phyloP scores from a whole-genome alignment of 768 basidiomycete species.

The Amanita thiersii region DNA sequence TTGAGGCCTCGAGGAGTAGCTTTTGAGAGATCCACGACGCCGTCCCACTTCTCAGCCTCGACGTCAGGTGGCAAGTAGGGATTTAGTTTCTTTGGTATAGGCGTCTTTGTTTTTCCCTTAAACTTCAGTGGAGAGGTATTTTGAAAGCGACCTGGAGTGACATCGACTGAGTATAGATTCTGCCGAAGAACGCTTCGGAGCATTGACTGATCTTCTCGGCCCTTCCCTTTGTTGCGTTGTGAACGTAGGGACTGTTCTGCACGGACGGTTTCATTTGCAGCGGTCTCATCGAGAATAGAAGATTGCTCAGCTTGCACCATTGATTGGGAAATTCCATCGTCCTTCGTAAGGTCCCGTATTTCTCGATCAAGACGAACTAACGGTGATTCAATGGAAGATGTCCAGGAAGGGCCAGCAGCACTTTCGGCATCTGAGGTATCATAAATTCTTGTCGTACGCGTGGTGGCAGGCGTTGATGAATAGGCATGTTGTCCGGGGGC shows the following conservation, averaged over 20 bases:
- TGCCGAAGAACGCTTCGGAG: slow-evolving; percentile 45
- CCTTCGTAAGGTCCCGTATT: slow-evolving; percentile 44
- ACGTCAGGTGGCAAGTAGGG: slow-evolving; percentile 51
- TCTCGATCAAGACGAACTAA: slow-evolving; percentile 59
- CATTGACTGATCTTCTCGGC: slow-evolving; percentile 33
- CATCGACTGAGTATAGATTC: slow-evolving; percentile 36
- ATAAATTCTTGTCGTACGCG: slow-evolving; percentile 25
- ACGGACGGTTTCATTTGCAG: slow-evolving; percentile 6
- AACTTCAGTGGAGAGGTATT: slow-evolving; percentile 44
- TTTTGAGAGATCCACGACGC: slow-evolving; percentile 64
- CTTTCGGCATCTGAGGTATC: slow-evolving; percentile 29
- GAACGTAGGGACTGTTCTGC: slow-evolving; percentile 10
- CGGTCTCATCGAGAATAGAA: slow-evolving; percentile 10
- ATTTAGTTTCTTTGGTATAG: slow-evolving; percentile 44
- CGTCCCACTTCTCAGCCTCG: slow-evolving; percentile 54
- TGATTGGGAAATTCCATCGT: slow-evolving; percentile 23
- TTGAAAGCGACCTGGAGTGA: slow-evolving; percentile 24
- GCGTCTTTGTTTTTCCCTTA: slow-evolving; percentile 47
- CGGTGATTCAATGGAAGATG: slow-evolving; percentile 67
- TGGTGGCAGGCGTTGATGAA: slow-evolving; percentile 72
- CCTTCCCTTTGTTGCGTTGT: slow-evolving; percentile 36
- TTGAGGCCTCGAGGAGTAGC: slow-evolving; percentile 41
- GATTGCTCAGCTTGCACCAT: slow-evolving; percentile 8
- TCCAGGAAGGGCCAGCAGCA: slow-evolving; percentile 58
- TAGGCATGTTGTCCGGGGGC: slow-evolving; percentile 63